A percentile compares a stretch with the other conserved stretches of the same genome.
Conservation (phyloP, 1,284 basidiomycete genomes). For the Tilletiaria anomala region DNA sequence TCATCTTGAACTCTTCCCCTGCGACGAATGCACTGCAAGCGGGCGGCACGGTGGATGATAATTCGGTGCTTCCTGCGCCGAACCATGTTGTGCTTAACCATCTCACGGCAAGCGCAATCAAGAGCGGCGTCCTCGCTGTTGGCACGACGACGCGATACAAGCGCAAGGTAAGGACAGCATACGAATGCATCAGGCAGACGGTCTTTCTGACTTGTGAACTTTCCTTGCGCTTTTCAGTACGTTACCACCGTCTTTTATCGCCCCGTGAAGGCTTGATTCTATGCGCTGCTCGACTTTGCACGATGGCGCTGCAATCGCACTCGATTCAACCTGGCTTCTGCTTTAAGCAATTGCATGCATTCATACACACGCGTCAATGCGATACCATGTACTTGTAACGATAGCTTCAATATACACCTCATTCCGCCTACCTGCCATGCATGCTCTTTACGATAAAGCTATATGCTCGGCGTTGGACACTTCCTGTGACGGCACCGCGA, state of each 20-base stretch:
- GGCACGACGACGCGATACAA: slow-evolving; percentile 83
- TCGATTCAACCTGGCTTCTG: too few relatives aligned
- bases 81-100: slow-evolving; percentile 92
- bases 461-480: too few relatives aligned
- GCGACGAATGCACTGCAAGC: slow-evolving; percentile 23
- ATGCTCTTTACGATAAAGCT: too few relatives aligned
- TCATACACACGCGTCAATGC: too few relatives aligned
- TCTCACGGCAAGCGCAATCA: slow-evolving; percentile 85
- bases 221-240: slow-evolving; percentile 42
- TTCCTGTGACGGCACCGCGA: too few relatives aligned
- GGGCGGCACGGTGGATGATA: slow-evolving; percentile 58
- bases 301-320: too few relatives aligned
- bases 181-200: not conserved
- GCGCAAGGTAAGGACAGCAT: slow-evolving; percentile 57
- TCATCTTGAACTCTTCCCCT: slow-evolving; percentile 61
- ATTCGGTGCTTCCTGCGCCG: slow-evolving; percentile 69
- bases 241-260: slow-evolving; percentile 57
- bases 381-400: too few relatives aligned
- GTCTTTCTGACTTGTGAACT: slow-evolving; percentile 8
- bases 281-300: slow-evolving; percentile 20
- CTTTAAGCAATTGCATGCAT: too few relatives aligned
- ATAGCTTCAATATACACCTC: too few relatives aligned
- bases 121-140: slow-evolving; percentile 82
- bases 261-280: slow-evolving; percentile 51
- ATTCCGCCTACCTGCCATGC: too few relatives aligned